Percentiles rank a stretch among this genome's conserved stretches.
Conservation (phyloP, 2,329 filamentous ascomycete species). For the Stachybotrys echinatus region DNA sequence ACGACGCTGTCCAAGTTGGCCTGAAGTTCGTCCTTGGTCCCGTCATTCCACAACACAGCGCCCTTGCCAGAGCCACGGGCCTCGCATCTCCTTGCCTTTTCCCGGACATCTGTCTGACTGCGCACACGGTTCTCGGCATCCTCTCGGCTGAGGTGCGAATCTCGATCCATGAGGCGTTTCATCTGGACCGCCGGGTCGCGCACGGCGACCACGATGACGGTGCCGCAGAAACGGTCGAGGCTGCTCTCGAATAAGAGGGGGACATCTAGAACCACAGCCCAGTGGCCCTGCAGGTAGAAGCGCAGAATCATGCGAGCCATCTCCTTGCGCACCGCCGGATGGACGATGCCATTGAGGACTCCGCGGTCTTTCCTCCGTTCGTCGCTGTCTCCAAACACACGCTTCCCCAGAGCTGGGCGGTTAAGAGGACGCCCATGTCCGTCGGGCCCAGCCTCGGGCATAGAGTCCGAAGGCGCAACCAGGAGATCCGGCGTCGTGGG, state of each 20-base stretch:
- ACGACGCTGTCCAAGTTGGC: slow-evolving; percentile 63
- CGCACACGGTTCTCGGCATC: slow-evolving; percentile 83
- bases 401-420: slow-evolving; percentile 73
- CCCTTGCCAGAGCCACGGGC: slow-evolving; percentile 60
- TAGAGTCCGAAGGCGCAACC: slow-evolving; percentile 48
- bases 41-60: slow-evolving; percentile 89
- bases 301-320: slow-evolving; percentile 72
- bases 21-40: slow-evolving; percentile 63
- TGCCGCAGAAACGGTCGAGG: slow-evolving; percentile 80
- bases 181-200: slow-evolving; percentile 78
- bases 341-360: slow-evolving; percentile 83
- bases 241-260: slow-evolving; percentile 86
- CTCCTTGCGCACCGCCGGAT: slow-evolving; percentile 79
- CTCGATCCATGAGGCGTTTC: slow-evolving; percentile 66
- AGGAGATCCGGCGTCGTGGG: slow-evolving; percentile 83
- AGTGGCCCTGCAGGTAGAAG: slow-evolving; percentile 68
- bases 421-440: slow-evolving; percentile 74
- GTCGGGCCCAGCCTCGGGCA: slow-evolving; percentile 47
- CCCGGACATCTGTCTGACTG: slow-evolving; percentile 80
- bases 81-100: slow-evolving; percentile 74
- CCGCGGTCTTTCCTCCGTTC: slow-evolving; percentile 66
- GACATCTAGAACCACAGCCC: slow-evolving; percentile 90
- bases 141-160: slow-evolving; percentile 72
- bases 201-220: slow-evolving; percentile 82
- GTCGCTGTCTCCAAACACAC: slow-evolving; percentile 78